These are phyloP conservation scores for Lentinula sp. DNA, from an alignment of 768 basidiomycete genomes.

Conservation along the genomic window DNA sequence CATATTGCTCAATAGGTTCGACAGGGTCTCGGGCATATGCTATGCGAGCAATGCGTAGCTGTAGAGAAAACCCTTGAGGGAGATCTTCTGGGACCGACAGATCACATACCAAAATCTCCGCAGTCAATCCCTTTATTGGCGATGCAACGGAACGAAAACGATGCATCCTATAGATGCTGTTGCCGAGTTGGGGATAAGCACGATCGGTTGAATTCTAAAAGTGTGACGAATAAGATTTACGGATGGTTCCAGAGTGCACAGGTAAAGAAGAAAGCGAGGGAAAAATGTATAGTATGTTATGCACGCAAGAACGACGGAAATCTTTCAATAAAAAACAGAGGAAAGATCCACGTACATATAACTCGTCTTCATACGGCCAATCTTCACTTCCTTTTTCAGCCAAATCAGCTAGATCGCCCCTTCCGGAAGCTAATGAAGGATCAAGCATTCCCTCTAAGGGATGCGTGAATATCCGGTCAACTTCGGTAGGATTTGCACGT, in stretches of 20 bases:
- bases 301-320: background rate
- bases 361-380: conserved; percentile 74
- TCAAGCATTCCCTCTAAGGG: conserved; percentile 71
- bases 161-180: conserved; percentile 67
- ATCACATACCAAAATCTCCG: conserved; percentile 69
- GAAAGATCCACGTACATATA: conserved; percentile 48
- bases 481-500: conserved; percentile 48
- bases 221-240: background rate
- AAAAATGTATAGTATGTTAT: too few relatives aligned
- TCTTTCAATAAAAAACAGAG: background rate
- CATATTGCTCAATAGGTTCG: background rate
- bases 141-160: conserved; percentile 75
- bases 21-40: background rate
- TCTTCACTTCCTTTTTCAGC: conserved; percentile 55
- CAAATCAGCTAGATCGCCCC: conserved; percentile 22
- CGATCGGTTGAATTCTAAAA: conserved; percentile 54
- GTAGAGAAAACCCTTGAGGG: too few relatives aligned
- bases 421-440: conserved; percentile 37
- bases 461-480: conserved; percentile 75
- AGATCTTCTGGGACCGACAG: background rate
- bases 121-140: conserved; percentile 78
- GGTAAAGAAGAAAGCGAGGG: background rate
- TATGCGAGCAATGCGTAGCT: background rate
- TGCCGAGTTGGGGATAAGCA: conserved; percentile 37
- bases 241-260: background rate